Evolutionary conservation across 495 filamentous ascomycete genomes (phyloP).

Genomic region (Penicillium herquei): DNA sequence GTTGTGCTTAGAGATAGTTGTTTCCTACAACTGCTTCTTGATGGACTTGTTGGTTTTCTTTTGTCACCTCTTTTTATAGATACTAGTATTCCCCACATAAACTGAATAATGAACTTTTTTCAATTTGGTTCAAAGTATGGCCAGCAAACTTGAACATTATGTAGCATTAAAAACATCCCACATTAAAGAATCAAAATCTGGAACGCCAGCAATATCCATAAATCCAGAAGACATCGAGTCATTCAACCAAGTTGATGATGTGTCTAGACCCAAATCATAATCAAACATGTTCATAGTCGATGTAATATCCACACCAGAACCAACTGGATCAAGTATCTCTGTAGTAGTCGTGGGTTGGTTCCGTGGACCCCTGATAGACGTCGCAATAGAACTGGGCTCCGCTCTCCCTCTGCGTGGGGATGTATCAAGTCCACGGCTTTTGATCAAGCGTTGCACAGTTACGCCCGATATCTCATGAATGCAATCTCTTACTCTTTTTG

Average conservation of each 20-base stretch:
- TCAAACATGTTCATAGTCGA: slow-evolving; percentile 9
- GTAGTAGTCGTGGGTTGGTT: background rate
- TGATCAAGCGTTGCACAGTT: slow-evolving; percentile 38
- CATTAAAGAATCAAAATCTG: slow-evolving; percentile 39
- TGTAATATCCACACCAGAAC: slow-evolving; percentile 11
- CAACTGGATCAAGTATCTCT: background rate
- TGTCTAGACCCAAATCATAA: slow-evolving; percentile 10
- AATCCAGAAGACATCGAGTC: slow-evolving; percentile 29
- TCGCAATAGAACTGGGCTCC: background rate
- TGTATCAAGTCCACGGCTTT: slow-evolving; percentile 18
- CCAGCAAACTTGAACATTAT: background rate
- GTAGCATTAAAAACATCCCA: slow-evolving; percentile 31
- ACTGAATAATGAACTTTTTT: too few species aligned
- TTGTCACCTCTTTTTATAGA: too few species aligned
- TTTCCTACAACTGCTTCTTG: background rate
- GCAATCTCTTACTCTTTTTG: slow-evolving; percentile 42
- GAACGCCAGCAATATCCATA: slow-evolving; percentile 27
- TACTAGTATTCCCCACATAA: too few species aligned
- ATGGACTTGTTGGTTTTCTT: too few species aligned
- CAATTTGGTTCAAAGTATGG: background rate
- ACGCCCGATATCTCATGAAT: slow-evolving; percentile 39
- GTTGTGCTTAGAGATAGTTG: background rate
- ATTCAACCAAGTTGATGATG: slow-evolving; percentile 23
- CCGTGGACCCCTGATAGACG: background rate
- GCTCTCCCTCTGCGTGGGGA: background rate